phyloP scores from a whole-genome alignment of 306 rosid species.

The Geum urbanum region DNA sequence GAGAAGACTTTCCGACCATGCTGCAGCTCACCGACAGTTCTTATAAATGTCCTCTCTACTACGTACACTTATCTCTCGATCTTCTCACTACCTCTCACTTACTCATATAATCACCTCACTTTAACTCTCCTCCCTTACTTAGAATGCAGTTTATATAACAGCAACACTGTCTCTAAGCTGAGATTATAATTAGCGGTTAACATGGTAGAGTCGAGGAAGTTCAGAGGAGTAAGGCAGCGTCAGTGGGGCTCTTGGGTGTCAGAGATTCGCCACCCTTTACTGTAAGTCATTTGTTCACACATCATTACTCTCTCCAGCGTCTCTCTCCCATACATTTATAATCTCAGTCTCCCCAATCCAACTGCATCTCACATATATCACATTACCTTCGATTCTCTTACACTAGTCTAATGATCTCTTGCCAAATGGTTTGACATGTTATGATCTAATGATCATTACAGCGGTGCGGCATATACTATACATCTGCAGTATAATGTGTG shows the following conservation, averaged over 20 bases:
- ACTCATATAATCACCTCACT: not conserved
- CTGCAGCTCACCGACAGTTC: slow-evolving; percentile 53
- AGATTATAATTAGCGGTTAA: not conserved
- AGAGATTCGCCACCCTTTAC: slow-evolving; percentile 97
- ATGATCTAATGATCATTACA: not conserved
- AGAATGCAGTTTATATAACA: slow-evolving; percentile 6
- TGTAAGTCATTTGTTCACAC: slow-evolving; percentile 38
- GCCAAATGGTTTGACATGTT: not conserved
- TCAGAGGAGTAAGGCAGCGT: slow-evolving; percentile 99
- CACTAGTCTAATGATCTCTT: not conserved
- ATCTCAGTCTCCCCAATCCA: not conserved
- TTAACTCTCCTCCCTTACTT: not conserved
- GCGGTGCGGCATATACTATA: not conserved
- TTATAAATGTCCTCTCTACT: slow-evolving; percentile 31
- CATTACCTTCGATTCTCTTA: not conserved
- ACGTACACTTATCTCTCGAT: not conserved
- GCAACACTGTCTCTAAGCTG: slow-evolving; percentile 5
- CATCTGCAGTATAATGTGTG: not conserved
- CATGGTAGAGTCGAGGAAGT: slow-evolving; percentile 87
- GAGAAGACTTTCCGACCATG: slow-evolving; percentile 41
- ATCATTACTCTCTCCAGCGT: not conserved
- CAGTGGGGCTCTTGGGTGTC: slow-evolving; percentile 99
- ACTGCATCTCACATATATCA: not conserved
- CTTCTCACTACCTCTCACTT: slow-evolving; percentile 8
- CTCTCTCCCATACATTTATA: not conserved